Conservation (phyloP, 169 alveolate genomes). For the Hepatocystis sp. region DNA sequence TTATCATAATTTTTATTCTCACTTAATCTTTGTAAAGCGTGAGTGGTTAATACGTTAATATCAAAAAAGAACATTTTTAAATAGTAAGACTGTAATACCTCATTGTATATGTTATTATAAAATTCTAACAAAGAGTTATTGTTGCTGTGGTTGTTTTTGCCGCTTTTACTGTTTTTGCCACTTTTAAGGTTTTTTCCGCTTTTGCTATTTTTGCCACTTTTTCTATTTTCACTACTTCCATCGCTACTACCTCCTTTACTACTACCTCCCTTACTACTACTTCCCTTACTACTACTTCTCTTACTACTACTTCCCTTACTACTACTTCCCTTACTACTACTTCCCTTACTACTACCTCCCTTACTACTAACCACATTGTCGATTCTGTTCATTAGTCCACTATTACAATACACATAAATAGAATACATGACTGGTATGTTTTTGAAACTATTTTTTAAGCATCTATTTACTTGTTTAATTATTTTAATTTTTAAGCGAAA, state of each 20-base stretch:
- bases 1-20: conserved; percentile 11
- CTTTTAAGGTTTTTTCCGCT: too few species aligned
- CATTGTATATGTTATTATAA: conserved; percentile 50
- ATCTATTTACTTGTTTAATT: conserved; percentile 28
- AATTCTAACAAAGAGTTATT: conserved; percentile 6
- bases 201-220: background rate
- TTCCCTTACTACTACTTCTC: too few species aligned
- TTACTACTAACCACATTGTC: too few species aligned
- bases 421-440: conserved; percentile 11
- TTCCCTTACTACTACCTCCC: too few species aligned
- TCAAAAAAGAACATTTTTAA: conserved; percentile 46
- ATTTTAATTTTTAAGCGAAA: conserved; percentile 61
- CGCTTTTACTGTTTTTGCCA: background rate
- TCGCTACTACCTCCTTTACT: too few species aligned
- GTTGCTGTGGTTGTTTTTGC: conserved; percentile 5
- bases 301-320: too few species aligned
- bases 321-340: too few species aligned
- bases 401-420: conserved; percentile 31
- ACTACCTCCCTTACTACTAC: too few species aligned
- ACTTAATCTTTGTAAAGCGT: conserved; percentile 12
- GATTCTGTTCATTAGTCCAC: conserved; percentile 18
- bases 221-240: background rate
- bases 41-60: conserved; percentile 19
- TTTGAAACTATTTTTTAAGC: background rate
- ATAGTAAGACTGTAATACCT: conserved; percentile 32